These are phyloP conservation scores for Zymoseptoria tritici DNA, from an alignment of 2,329 filamentous ascomycete genomes.

Conservation along the genomic window DNA sequence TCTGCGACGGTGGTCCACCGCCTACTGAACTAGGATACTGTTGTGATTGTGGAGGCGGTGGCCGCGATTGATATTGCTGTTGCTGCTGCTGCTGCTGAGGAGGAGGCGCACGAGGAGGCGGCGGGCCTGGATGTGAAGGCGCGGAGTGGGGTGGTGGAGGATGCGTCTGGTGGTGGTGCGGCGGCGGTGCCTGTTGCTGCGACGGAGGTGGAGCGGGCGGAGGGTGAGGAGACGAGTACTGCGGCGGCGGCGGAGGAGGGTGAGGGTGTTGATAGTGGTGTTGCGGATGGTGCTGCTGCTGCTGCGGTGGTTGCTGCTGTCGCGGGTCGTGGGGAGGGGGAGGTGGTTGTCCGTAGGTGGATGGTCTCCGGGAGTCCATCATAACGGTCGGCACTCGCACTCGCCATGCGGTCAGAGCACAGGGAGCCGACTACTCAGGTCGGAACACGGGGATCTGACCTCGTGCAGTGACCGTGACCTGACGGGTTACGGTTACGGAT, in stretches of 20 bases:
- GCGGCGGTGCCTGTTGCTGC: constrained; percentile 3
- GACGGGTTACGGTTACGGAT: constrained; percentile 5
- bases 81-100: constrained; percentile 10
- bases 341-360: constrained; percentile 6
- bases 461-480: constrained; percentile 1
- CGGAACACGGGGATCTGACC: constrained; percentile 16
- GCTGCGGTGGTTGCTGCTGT: constrained; percentile 9
- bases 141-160: constrained; percentile 3
- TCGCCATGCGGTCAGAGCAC: constrained; percentile 19
- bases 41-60: constrained; percentile 13
- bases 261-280: constrained; percentile 12
- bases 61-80: constrained; percentile 12
- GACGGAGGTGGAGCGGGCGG: constrained; percentile 9
- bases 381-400: constrained; percentile 12
- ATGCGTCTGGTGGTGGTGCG: constrained; percentile 4
- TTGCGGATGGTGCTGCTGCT: constrained; percentile 3
- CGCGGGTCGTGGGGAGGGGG: constrained; percentile 7
- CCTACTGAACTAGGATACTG: constrained; percentile 13
- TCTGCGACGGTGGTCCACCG: constrained; percentile 7
- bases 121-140: constrained; percentile 6
- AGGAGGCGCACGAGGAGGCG: constrained; percentile 9
- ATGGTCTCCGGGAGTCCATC: constrained; percentile 19
- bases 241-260: constrained; percentile 5
- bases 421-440: constrained; percentile 9
- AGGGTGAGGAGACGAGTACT: constrained; percentile 4